phyloP scores from a whole-genome alignment of 345 rosid genomes.

The Arabis hirsuta region DNA sequence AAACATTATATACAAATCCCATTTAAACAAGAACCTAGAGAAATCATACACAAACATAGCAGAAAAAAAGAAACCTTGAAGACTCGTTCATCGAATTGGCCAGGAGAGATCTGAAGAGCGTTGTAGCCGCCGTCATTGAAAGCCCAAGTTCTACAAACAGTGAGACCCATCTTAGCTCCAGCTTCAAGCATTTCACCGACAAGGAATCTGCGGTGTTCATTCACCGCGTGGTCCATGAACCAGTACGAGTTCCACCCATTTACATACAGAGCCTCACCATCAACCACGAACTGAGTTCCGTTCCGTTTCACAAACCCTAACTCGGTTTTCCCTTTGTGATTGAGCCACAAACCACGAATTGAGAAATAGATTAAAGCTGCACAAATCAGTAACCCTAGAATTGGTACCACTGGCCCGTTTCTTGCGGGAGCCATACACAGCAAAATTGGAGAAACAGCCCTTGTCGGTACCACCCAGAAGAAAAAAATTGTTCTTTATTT shows the following conservation, averaged over 20 bases:
- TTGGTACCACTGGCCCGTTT: constrained; percentile 59
- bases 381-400: constrained; percentile 68
- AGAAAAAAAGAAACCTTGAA: constrained; percentile 49
- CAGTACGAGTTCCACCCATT: constrained; percentile 93
- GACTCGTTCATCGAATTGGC: constrained; percentile 71
- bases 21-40: neutral
- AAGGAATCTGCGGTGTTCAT: constrained; percentile 57
- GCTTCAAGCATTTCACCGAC: constrained; percentile 64
- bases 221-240: constrained; percentile 83
- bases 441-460: constrained; percentile 1
- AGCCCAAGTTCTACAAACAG: constrained; percentile 91
- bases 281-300: constrained; percentile 68
- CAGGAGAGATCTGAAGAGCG: constrained; percentile 88
- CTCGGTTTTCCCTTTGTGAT: constrained; percentile 42
- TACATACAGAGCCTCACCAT: constrained; percentile 59
- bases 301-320: constrained; percentile 65
- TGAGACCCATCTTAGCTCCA: constrained; percentile 81
- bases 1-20: constrained; percentile 22
- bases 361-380: constrained; percentile 69
- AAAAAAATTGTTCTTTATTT: neutral
- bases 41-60: neutral
- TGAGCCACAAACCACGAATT: constrained; percentile 56
- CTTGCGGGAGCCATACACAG: constrained; percentile 46
- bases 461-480: constrained; percentile 34
- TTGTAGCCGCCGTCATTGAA: constrained; percentile 86